Conservation (phyloP, 306 rosid species). For the Gynostemma pentaphyllum region DNA sequence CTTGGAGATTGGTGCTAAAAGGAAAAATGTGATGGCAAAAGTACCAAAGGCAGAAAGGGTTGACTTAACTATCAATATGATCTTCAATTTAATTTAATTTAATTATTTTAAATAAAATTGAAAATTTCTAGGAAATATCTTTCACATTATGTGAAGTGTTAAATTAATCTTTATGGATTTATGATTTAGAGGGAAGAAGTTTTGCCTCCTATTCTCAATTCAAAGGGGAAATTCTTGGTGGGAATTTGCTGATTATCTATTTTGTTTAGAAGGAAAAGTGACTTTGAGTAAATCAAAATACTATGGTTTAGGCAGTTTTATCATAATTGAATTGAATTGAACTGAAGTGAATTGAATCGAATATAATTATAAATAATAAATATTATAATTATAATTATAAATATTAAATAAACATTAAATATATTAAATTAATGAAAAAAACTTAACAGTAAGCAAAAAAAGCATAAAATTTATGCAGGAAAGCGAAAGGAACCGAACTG, state of each 20-base stretch:
- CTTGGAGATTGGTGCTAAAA: background rate
- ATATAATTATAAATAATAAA: background rate
- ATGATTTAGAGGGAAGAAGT: background rate
- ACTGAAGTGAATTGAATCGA: too few species aligned
- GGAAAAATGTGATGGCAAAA: background rate
- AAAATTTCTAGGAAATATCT: background rate
- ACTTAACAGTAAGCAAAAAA: too few species aligned
- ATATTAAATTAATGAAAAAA: too few species aligned
- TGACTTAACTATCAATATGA: too few species aligned
- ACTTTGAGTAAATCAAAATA: too few species aligned
- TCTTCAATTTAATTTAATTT: too few species aligned
- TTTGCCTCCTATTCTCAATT: background rate
- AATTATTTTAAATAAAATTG: too few species aligned
- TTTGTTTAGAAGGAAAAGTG: background rate
- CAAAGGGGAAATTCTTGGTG: background rate
- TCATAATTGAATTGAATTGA: too few species aligned
- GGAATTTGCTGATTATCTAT: background rate
- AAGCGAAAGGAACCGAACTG: too few species aligned
- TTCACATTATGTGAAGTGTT: background rate
- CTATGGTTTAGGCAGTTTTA: too few species aligned
- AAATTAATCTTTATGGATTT: background rate
- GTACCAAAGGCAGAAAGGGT: background rate
- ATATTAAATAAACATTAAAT: background rate
- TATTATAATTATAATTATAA: background rate
- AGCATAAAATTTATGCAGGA: too few species aligned